Evolutionary conservation across 495 filamentous ascomycete species (phyloP).

Genomic region (Penicillium parvum): DNA sequence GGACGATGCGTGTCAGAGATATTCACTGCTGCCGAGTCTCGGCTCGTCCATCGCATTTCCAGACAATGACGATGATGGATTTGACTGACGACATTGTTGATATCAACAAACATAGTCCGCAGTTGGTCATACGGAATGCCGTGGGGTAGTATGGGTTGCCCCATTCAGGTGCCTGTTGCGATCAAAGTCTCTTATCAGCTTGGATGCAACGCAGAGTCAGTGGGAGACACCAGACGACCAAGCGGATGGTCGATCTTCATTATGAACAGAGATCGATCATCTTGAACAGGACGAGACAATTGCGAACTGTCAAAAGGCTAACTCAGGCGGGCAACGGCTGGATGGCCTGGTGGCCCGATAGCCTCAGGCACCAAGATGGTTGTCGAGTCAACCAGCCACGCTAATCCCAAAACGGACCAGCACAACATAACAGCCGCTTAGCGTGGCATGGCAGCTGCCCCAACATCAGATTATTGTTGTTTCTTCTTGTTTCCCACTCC

Average conservation of each 20-base stretch:
- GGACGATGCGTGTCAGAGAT: neutral
- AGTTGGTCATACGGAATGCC: slow-evolving; percentile 11
- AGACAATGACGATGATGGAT: too few relatives aligned
- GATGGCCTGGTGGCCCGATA: too few relatives aligned
- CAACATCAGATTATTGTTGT: slow-evolving; percentile 34
- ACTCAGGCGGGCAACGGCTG: too few relatives aligned
- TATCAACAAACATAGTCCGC: neutral
- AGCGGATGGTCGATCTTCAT: neutral
- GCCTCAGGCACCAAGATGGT: slow-evolving; percentile 24
- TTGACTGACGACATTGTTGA: too few relatives aligned
- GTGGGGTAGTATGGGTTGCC: slow-evolving; percentile 3
- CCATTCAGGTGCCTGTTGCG: slow-evolving; percentile 13
- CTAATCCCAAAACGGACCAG: slow-evolving; percentile 32
- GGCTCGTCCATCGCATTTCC: too few relatives aligned
- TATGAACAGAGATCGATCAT: neutral
- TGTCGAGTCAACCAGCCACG: slow-evolving; percentile 39
- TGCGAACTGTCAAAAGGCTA: too few relatives aligned
- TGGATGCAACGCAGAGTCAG: neutral
- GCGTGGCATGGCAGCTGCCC: slow-evolving; percentile 41
- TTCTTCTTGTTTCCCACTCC: slow-evolving; percentile 19
- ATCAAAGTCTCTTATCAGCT: too few relatives aligned
- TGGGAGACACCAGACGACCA: neutral
- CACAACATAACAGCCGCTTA: slow-evolving; percentile 46
- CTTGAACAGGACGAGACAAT: too few relatives aligned
- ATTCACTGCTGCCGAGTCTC: neutral